A percentile compares a stretch with the other conserved stretches of the same genome.
Evolutionary conservation across 2,329 filamentous ascomycete species (phyloP).

Genomic region (Lachnellula arida): DNA sequence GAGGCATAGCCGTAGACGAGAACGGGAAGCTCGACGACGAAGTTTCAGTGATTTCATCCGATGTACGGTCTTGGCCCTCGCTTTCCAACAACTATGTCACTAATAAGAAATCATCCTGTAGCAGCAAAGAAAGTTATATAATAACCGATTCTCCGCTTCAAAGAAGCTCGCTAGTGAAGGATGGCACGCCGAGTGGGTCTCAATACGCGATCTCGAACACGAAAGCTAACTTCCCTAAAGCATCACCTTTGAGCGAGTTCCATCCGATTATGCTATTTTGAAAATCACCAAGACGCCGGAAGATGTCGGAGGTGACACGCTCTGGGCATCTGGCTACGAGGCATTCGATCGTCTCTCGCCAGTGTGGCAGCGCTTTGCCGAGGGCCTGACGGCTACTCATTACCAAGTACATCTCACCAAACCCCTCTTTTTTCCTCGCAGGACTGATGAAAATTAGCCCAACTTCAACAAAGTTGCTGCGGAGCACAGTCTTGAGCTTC

Average conservation of each 20-base stretch:
- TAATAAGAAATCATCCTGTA: background rate
- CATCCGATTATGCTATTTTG: constrained; percentile 49
- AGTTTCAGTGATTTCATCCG: constrained; percentile 51
- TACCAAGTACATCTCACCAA: constrained; percentile 2
- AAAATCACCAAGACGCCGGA: constrained; percentile 43
- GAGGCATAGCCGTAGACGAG: constrained; percentile 43
- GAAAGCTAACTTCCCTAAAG: background rate
- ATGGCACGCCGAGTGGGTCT: constrained; percentile 45
- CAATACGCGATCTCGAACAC: background rate
- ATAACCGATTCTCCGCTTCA: constrained; percentile 46
- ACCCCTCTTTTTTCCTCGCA: too few species aligned
- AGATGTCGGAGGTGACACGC: constrained; percentile 39
- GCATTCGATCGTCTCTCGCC: constrained; percentile 51
- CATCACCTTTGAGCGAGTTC: constrained; percentile 48
- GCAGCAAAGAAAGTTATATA: constrained; percentile 31
- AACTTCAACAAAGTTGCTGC: constrained; percentile 16
- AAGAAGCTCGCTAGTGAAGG: constrained; percentile 43
- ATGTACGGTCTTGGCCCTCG: constrained; percentile 23
- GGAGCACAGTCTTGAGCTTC: constrained; percentile 34
- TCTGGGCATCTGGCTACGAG: constrained; percentile 49
- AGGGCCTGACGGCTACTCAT: constrained; percentile 17
- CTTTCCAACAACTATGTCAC: background rate
- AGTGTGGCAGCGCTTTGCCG: constrained; percentile 21
- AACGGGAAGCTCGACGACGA: constrained; percentile 49
- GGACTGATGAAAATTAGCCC: constrained; percentile 1